phyloP scores from a whole-genome alignment of 352 stramenopile genomes.

The Globisporangium radiosum region DNA sequence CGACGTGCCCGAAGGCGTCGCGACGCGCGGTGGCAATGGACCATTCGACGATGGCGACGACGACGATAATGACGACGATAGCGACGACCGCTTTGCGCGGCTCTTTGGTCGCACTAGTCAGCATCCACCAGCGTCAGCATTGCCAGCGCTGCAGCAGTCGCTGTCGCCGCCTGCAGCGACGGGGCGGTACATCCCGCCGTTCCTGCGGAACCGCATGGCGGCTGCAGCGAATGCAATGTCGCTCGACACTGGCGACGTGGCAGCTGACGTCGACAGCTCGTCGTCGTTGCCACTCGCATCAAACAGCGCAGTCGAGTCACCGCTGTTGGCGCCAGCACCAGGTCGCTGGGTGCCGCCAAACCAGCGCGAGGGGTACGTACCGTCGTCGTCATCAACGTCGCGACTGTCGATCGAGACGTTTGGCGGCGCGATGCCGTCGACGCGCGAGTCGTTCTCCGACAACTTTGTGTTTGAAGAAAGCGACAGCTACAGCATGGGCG shows the following conservation, averaged over 20 bases:
- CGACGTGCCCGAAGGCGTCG: constrained; percentile 30
- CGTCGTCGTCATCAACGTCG: constrained; percentile 11
- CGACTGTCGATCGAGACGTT: constrained; percentile 42
- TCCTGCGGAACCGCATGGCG: constrained; percentile 49
- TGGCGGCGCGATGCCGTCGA: constrained; percentile 18
- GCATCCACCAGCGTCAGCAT: neutral
- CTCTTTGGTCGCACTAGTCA: constrained; percentile 1
- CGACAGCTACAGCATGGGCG: constrained; percentile 60
- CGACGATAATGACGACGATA: constrained; percentile 20
- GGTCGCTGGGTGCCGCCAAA: constrained; percentile 49
- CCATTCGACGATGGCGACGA: constrained; percentile 14
- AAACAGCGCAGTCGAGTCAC: constrained; percentile 20
- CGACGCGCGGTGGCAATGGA: constrained; percentile 19
- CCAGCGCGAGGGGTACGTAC: constrained; percentile 39
- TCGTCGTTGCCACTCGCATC: neutral
- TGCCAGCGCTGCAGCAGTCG: constrained; percentile 40
- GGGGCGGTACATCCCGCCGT: constrained; percentile 70
- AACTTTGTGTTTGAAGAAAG: constrained; percentile 55
- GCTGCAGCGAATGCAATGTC: neutral
- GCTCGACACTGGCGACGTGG: constrained; percentile 16
- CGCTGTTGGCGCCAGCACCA: constrained; percentile 23
- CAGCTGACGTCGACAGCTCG: constrained; percentile 8
- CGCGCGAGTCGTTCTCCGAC: constrained; percentile 48
- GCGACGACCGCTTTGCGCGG: neutral
- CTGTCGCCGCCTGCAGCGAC: constrained; percentile 47